Evolutionary conservation across 2,329 filamentous ascomycete species (phyloP).

Genomic region (Pseudogymnoascus sp.): DNA sequence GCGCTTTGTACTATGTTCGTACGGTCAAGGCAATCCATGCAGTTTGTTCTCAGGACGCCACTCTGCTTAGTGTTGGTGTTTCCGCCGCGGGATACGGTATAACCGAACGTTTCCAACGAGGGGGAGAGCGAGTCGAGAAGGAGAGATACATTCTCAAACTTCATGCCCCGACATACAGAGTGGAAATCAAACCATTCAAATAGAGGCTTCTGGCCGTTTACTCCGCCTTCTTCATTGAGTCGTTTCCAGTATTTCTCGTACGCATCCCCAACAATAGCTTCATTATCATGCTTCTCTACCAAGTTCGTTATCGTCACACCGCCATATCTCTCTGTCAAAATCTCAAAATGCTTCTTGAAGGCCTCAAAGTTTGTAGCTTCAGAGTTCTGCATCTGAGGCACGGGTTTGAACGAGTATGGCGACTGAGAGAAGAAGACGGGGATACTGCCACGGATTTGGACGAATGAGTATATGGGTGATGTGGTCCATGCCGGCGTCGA

Average conservation of each 20-base stretch:
- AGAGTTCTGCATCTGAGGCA: constrained; percentile 75
- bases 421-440: constrained; percentile 93
- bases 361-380: constrained; percentile 69
- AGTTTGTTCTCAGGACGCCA: constrained; percentile 87
- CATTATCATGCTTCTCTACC: constrained; percentile 80
- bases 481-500: constrained; percentile 60
- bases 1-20: constrained; percentile 96
- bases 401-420: constrained; percentile 85
- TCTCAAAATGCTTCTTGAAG: constrained; percentile 70
- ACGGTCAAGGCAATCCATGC: constrained; percentile 95
- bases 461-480: constrained; percentile 67
- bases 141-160: constrained; percentile 85
- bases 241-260: constrained; percentile 62
- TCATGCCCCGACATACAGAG: constrained; percentile 86
- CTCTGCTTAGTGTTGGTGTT: constrained; percentile 45
- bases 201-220: constrained; percentile 42
- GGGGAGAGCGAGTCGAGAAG: constrained; percentile 63
- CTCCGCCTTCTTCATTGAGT: constrained; percentile 55
- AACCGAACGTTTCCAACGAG: constrained; percentile 63
- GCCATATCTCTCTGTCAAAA: constrained; percentile 63
- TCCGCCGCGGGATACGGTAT: constrained; percentile 49
- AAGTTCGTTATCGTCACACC: constrained; percentile 71
- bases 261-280: constrained; percentile 67
- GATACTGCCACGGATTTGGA: constrained; percentile 85
- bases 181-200: constrained; percentile 99